A percentile compares a stretch with the other conserved stretches of the same genome.
Conservation (phyloP, 164 flowering plant species). For the Berberis thunbergii region DNA sequence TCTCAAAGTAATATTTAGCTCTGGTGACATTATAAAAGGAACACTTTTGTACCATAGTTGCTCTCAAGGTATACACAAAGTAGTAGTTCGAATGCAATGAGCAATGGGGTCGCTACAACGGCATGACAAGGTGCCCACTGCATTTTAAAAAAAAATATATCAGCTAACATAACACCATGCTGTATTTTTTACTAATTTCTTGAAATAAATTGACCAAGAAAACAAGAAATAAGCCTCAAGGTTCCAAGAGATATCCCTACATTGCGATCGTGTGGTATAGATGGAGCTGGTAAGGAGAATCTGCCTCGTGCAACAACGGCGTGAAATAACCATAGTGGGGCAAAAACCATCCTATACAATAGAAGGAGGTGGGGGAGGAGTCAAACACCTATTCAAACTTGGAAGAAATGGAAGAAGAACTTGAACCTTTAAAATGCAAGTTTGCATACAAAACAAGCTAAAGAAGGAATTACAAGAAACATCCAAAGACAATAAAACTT, state of each 20-base stretch:
- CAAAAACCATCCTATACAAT: conserved; percentile 60
- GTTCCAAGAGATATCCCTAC: conserved; percentile 27
- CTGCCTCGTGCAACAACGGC: conserved; percentile 85
- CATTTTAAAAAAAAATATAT: conserved; percentile 13
- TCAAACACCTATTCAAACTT: not conserved
- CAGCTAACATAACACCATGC: too few species aligned
- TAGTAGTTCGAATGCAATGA: conserved; percentile 83
- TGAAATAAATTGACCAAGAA: too few species aligned
- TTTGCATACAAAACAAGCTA: not conserved
- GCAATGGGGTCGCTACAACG: conserved; percentile 75
- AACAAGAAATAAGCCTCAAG: not conserved
- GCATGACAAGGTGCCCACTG: conserved; percentile 99
- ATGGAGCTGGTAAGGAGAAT: conserved; percentile 91
- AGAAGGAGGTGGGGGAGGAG: not conserved
- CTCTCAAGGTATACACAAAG: conserved; percentile 87
- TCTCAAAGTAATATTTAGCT: not conserved
- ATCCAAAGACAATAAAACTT: not conserved
- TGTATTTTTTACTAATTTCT: too few species aligned
- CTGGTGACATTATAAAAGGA: not conserved
- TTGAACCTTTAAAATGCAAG: not conserved
- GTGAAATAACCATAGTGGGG: conserved; percentile 85
- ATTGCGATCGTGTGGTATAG: conserved; percentile 79
- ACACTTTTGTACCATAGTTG: conserved; percentile 39
- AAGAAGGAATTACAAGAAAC: not conserved
- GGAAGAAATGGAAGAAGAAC: not conserved